phyloP scores from a whole-genome alignment of 73 alveolate genomes.

The Tetrahymena malaccensis region DNA sequence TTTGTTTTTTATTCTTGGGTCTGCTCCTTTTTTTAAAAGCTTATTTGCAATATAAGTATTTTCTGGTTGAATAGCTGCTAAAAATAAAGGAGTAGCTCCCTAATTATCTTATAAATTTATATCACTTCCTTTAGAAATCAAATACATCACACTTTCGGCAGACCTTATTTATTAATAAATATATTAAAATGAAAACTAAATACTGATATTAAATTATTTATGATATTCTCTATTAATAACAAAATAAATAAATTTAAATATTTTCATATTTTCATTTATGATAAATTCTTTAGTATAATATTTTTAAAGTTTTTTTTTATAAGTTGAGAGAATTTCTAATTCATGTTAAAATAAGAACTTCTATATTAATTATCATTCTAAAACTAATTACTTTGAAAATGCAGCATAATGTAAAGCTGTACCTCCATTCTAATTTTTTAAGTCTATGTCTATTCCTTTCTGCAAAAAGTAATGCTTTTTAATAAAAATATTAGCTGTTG shows the following conservation, averaged over 20 bases:
- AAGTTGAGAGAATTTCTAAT: no score
- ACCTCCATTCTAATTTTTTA: neutral
- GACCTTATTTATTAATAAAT: neutral
- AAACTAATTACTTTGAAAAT: neutral
- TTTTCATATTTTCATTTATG: no score
- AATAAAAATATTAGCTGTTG: neutral
- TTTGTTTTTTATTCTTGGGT: neutral
- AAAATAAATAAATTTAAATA: no score
- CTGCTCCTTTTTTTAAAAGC: neutral
- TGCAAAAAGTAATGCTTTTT: neutral
- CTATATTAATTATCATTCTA: no score
- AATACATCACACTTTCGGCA: neutral
- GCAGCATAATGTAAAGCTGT: neutral
- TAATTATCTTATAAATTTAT: neutral
- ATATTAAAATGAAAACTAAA: no score
- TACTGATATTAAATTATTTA: no score
- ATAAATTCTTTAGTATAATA: no score
- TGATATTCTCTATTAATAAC: no score
- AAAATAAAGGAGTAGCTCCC: neutral
- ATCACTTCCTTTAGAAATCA: neutral
- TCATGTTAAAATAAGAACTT: no score
- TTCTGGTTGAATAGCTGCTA: neutral
- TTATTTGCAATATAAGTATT: neutral
- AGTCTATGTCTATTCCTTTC: neutral
- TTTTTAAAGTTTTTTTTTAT: no score